These are phyloP conservation scores for Aphanomyces stellatus DNA, from an alignment of 352 stramenopile species.

Conservation along the genomic window DNA sequence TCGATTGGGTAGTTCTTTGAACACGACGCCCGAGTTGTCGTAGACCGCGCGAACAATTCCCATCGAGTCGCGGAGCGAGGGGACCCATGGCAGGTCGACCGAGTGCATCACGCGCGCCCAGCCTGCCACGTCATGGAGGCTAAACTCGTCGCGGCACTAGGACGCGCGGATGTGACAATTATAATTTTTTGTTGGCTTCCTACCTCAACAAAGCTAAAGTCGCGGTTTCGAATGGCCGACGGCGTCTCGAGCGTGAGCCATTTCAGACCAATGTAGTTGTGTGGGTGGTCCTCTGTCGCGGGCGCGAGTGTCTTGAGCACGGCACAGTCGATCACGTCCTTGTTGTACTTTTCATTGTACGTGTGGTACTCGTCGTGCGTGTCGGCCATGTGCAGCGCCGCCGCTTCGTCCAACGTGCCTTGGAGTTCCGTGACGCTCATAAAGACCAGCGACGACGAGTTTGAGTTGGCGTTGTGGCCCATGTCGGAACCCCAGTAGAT, in stretches of 20 bases:
- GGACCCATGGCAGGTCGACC: background rate
- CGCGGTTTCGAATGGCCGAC: conserved; percentile 57
- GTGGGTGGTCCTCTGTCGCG: conserved; percentile 58
- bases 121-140: background rate
- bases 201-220: conserved; percentile 58
- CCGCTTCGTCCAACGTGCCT: conserved; percentile 10
- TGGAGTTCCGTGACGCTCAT: conserved; percentile 8
- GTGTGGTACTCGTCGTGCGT: background rate
- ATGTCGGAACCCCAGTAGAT: conserved; percentile 3
- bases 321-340: conserved; percentile 64
- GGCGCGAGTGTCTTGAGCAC: conserved; percentile 59
- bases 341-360: background rate
- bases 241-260: conserved; percentile 70
- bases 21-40: conserved; percentile 1
- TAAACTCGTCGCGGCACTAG: background rate
- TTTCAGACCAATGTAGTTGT: conserved; percentile 74
- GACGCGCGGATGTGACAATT: background rate
- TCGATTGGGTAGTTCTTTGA: background rate
- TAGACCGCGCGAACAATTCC: background rate
- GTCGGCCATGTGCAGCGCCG: background rate
- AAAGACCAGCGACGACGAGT: background rate
- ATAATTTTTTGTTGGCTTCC: background rate
- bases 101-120: background rate
- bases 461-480: background rate
- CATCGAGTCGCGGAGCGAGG: background rate